These are phyloP conservation scores for Pseudocercospora crystallina DNA, from an alignment of 2,329 filamentous ascomycete species.

Conservation along the genomic window DNA sequence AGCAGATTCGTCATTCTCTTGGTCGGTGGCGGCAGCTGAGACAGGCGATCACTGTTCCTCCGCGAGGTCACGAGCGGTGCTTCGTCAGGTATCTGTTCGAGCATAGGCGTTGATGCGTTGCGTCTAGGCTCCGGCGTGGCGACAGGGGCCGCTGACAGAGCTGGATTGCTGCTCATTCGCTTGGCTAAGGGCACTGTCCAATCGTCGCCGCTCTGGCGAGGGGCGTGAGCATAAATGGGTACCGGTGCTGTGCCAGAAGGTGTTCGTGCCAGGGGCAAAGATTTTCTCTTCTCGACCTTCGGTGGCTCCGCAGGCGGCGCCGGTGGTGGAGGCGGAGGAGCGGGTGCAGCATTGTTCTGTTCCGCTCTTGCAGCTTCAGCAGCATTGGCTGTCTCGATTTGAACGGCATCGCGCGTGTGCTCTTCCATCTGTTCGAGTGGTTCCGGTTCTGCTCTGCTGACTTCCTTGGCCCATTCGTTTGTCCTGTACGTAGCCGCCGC, in stretches of 20 bases:
- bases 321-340: slow-evolving; percentile 18
- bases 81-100: slow-evolving; percentile 8
- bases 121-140: background rate
- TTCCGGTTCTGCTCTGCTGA: slow-evolving; percentile 71
- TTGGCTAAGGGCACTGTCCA: slow-evolving; percentile 23
- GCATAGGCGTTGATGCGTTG: slow-evolving; percentile 1
- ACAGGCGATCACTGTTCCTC: background rate
- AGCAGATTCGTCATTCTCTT: slow-evolving; percentile 45
- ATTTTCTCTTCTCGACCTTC: slow-evolving; percentile 7
- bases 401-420: slow-evolving; percentile 43
- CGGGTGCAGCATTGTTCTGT: slow-evolving; percentile 25
- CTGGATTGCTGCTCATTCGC: slow-evolving; percentile 21
- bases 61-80: too few species aligned
- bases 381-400: slow-evolving; percentile 36
- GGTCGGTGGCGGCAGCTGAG: slow-evolving; percentile 25
- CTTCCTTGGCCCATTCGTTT: slow-evolving; percentile 94
- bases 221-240: slow-evolving; percentile 13
- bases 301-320: slow-evolving; percentile 1
- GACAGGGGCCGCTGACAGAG: slow-evolving; percentile 11
- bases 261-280: slow-evolving; percentile 6
- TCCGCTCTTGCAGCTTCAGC: slow-evolving; percentile 48
- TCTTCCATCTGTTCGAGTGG: slow-evolving; percentile 36
- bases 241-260: slow-evolving; percentile 10
- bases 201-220: slow-evolving; percentile 14
- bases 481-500: slow-evolving; percentile 82